Evolutionary conservation across 1,284 basidiomycete species (phyloP).

Genomic region (Abortiporus biennis): DNA sequence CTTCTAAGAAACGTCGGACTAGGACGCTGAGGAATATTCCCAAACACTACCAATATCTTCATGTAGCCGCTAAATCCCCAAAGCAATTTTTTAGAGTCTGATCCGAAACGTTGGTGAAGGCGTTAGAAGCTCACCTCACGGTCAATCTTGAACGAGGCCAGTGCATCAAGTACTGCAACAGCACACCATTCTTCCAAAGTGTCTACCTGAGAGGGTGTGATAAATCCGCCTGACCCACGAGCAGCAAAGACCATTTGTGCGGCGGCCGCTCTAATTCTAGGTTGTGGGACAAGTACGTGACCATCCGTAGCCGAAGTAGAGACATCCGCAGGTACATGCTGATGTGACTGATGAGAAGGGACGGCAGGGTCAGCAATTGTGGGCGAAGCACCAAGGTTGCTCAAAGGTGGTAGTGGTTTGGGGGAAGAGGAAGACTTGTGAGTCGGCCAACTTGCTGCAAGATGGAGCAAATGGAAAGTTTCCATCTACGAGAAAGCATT

Average conservation of each 20-base stretch:
- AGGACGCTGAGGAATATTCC: slow-evolving; percentile 16
- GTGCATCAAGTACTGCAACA: slow-evolving; percentile 41
- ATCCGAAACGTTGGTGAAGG: background rate
- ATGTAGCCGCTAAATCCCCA: slow-evolving; percentile 26
- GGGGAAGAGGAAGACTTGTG: slow-evolving; percentile 5
- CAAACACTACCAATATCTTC: slow-evolving; percentile 33
- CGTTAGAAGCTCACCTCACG: slow-evolving; percentile 34
- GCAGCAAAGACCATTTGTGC: slow-evolving; percentile 85
- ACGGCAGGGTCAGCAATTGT: slow-evolving; percentile 16
- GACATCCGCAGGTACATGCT: slow-evolving; percentile 27
- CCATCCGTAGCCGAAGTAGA: slow-evolving; percentile 16
- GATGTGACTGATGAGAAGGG: slow-evolving; percentile 24
- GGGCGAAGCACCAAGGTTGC: slow-evolving; percentile 39
- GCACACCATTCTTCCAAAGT: slow-evolving; percentile 66
- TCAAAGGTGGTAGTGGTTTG: slow-evolving; percentile 32
- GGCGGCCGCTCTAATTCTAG: slow-evolving; percentile 64
- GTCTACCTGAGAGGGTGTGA: slow-evolving; percentile 63
- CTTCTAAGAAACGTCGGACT: too few relatives aligned
- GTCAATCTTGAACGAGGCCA: slow-evolving; percentile 30
- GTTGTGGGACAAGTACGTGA: slow-evolving; percentile 23
- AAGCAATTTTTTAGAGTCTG: slow-evolving; percentile 4
- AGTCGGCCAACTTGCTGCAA: slow-evolving; percentile 52
- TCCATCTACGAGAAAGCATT: slow-evolving; percentile 55
- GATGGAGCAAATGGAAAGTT: slow-evolving; percentile 72
- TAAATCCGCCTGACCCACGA: slow-evolving; percentile 69